Base-by-base conservation (phyloP, 805 yeast species). In the Kregervanrija fluxuum region DNA sequence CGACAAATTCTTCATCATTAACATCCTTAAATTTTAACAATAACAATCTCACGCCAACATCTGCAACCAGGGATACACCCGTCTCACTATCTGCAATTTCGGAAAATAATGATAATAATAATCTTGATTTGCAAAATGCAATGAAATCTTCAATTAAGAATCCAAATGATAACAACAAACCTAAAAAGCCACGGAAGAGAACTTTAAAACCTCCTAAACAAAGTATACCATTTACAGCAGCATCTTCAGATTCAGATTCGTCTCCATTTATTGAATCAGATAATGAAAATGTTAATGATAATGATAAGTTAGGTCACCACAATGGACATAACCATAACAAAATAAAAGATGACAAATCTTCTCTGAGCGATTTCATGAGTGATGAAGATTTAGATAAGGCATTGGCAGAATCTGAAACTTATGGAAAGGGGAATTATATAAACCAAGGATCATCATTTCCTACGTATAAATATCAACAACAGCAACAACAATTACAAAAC, bases 311-410 rank as follows among this genome's bases (percentile, higher is more conserved):
- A 33, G 12, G 9, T 33, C 37, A 32, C 10, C 40, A 5, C 5
- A 14, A 38, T n/a, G 13, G 28, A 22, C 32, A 37, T n/a, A 37
- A 14, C 14, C 41, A 12, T 14, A 35, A 8, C 14, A 22, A 30
- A 12, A 34, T 30, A n/a, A 34, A 38, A 16, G 14, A 30, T 28
- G 22, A 41, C 32, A 43, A 39, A 3, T 73, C 80, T 8, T 74
- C 80, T 2, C 75, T 77, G 3, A 68, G 75, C 46, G 82, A 75
- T 36, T 74, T 75, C 49, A 64, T 73, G 68, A 73, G 79, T 11
- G 82, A 77, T 49, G 63, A 70, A 2, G 80, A 74, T 51, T 53
- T 74, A 32, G 77, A 70, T 11, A 67, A 69, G 39, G 77, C 74
- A 0, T 50, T 50, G 10, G 49, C 49, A 8, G 45, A 43, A 35